phyloP scores from a whole-genome alignment of 176 grass and related monocot species.

The Avena eriantha region DNA sequence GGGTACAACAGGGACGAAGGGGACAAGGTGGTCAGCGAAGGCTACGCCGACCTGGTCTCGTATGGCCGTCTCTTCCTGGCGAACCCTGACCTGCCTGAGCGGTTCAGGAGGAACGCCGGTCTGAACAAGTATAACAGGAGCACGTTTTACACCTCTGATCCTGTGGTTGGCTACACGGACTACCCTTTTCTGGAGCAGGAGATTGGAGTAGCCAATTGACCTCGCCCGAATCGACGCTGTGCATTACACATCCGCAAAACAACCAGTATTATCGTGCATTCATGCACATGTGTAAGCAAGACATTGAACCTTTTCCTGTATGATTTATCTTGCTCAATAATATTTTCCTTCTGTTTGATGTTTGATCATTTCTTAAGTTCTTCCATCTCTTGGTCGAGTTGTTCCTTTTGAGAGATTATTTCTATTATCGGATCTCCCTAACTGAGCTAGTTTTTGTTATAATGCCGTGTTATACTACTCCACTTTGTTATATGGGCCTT shows the following conservation, averaged over 20 bases:
- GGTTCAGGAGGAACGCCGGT: slow-evolving; percentile 39
- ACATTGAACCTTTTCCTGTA: too few relatives aligned
- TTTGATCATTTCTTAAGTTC: neutral
- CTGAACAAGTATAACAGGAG: slow-evolving; percentile 61
- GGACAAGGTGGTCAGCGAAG: slow-evolving; percentile 46
- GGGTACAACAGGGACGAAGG: slow-evolving; percentile 64
- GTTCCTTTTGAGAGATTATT: too few relatives aligned
- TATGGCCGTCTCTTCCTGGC: slow-evolving; percentile 70
- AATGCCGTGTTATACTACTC: too few relatives aligned
- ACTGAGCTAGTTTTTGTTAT: too few relatives aligned
- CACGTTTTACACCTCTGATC: slow-evolving; percentile 58
- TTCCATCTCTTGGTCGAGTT: too few relatives aligned
- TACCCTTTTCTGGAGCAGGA: slow-evolving; percentile 55
- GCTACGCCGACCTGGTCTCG: slow-evolving; percentile 53
- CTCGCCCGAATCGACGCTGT: neutral
- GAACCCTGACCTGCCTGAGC: slow-evolving; percentile 59
- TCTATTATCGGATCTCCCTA: too few relatives aligned
- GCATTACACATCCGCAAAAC: neutral
- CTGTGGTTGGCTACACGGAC: slow-evolving; percentile 56
- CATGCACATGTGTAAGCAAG: neutral
- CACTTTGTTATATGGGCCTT: too few relatives aligned
- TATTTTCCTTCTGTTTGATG: neutral
- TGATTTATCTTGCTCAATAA: too few relatives aligned
- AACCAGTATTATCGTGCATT: neutral
- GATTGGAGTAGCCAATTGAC: neutral